Evolutionary conservation across 1,284 basidiomycete species (phyloP).

Genomic region (Austroboletus rostrupii): DNA sequence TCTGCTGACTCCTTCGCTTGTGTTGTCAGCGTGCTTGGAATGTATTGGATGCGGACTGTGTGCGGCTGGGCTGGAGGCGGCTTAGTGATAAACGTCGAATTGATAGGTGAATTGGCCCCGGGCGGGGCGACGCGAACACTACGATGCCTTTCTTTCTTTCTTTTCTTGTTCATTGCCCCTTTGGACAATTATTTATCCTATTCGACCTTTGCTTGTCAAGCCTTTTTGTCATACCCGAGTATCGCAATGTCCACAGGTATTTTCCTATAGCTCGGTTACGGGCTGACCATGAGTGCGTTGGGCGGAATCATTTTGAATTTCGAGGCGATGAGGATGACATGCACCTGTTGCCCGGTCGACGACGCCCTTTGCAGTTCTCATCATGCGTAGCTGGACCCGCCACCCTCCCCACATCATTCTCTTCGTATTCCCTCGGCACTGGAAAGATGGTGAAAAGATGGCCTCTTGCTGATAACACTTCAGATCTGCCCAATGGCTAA

Average conservation of each 20-base stretch:
- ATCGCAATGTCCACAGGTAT: neutral
- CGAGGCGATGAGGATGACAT: no score
- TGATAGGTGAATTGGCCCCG: neutral
- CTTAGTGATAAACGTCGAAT: slow-evolving; percentile 2
- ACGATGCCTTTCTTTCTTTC: neutral
- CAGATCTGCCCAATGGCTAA: no score
- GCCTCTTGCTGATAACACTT: no score
- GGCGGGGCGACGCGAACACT: neutral
- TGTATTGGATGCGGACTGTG: slow-evolving; percentile 55
- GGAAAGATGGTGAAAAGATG: no score
- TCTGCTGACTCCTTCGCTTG: slow-evolving; percentile 9
- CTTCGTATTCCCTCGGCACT: no score
- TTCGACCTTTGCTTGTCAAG: neutral
- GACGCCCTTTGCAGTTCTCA: no score
- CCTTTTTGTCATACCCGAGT: neutral
- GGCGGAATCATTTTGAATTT: no score
- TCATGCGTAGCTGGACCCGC: no score
- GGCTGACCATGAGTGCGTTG: neutral
- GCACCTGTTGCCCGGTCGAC: no score
- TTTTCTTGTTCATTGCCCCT: neutral
- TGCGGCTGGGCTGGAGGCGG: slow-evolving; percentile 41
- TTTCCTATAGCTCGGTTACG: neutral
- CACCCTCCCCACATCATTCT: no score
- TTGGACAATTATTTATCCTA: neutral
- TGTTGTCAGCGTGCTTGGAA: slow-evolving; percentile 43